Evolutionary conservation across 2,329 filamentous ascomycete species (phyloP).

Genomic region (Thermothelomyces thermophilus): DNA sequence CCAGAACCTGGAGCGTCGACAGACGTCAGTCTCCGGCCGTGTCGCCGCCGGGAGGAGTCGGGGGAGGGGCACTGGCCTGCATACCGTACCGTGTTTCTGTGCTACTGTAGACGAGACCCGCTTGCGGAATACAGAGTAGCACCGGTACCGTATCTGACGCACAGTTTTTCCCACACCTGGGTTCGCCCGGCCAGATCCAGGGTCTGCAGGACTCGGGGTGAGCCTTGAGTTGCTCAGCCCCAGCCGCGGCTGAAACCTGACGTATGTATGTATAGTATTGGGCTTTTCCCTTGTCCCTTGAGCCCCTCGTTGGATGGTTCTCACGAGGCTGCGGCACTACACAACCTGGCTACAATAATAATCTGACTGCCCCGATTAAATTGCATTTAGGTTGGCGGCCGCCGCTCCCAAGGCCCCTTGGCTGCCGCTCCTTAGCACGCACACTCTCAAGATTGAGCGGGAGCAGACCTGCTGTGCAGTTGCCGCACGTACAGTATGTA

Average conservation of each 20-base stretch:
- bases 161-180: too few relatives aligned
- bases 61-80: background rate
- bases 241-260: slow-evolving; percentile 2
- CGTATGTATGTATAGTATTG: background rate
- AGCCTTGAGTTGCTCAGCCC: slow-evolving; percentile 4
- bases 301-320: background rate
- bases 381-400: too few relatives aligned
- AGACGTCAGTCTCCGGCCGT: background rate
- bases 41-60: background rate
- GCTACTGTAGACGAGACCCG: too few relatives aligned
- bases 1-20: background rate
- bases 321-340: background rate
- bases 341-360: background rate
- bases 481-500: background rate
- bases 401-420: too few relatives aligned
- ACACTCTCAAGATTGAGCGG: too few relatives aligned
- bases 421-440: background rate
- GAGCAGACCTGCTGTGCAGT: slow-evolving; percentile 6
- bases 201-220: background rate
- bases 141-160: too few relatives aligned
- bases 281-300: background rate
- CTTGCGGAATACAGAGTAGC: too few relatives aligned
- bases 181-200: too few relatives aligned
- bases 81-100: too few relatives aligned
- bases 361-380: too few relatives aligned